Conservation (phyloP, 23 red algal genomes). For the Gracilaria gracilis region DNA sequence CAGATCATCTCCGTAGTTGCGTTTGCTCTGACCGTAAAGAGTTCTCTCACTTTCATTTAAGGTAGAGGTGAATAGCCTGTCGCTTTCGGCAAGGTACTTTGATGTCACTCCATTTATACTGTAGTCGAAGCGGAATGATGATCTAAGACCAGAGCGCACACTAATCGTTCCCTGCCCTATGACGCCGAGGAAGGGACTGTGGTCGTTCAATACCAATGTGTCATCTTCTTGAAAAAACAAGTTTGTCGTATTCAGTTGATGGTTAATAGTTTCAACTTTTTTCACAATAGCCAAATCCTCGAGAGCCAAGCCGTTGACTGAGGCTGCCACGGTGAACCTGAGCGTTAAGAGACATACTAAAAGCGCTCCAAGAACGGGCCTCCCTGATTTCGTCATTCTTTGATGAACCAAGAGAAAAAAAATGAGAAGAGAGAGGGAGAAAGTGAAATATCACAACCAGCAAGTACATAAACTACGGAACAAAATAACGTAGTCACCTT, state of each 20-base stretch:
- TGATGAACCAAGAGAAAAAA: neutral
- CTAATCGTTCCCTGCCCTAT: neutral
- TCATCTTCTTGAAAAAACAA: neutral
- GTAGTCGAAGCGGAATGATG: neutral
- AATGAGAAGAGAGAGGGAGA: no score
- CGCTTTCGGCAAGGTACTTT: neutral
- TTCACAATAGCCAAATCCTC: neutral
- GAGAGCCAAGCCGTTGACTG: neutral
- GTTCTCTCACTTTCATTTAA: neutral
- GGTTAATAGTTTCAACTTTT: conserved; percentile 1
- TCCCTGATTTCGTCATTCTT: neutral
- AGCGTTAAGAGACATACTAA: neutral
- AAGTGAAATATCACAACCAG: no score
- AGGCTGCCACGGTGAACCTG: neutral
- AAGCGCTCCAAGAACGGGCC: neutral
- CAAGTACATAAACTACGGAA: no score
- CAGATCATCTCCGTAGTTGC: neutral
- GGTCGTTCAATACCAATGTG: conserved; percentile 5
- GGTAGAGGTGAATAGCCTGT: neutral
- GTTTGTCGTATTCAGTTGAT: neutral
- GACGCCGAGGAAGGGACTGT: neutral
- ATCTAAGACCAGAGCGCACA: neutral
- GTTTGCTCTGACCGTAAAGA: neutral
- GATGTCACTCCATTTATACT: conserved; percentile 9
- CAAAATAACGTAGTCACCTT: no score